Percentiles rank a stretch among this genome's conserved stretches.
Evolutionary conservation across 345 rosid genomes (phyloP).

Genomic region (Luvunga scandens): DNA sequence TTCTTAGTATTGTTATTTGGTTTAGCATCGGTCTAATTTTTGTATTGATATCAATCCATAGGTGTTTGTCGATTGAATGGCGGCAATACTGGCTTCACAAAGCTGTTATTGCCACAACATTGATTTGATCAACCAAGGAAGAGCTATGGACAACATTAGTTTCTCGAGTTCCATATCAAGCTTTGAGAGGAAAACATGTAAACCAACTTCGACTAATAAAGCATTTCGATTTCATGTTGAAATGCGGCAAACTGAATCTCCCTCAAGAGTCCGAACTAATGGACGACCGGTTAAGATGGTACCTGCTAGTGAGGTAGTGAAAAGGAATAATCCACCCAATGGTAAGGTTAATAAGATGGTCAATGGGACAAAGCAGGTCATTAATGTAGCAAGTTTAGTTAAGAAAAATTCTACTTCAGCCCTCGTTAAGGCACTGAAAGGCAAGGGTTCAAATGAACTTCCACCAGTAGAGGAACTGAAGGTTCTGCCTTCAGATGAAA

Average conservation of each 20-base stretch:
- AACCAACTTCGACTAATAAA: slow-evolving; percentile 19
- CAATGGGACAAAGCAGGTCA: slow-evolving; percentile 52
- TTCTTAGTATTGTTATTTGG: neutral
- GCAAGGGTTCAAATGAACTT: slow-evolving; percentile 36
- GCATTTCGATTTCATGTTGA: slow-evolving; percentile 40
- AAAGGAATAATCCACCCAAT: slow-evolving; percentile 36
- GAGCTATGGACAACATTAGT: slow-evolving; percentile 43
- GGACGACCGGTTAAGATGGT: slow-evolving; percentile 75
- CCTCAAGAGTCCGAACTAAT: slow-evolving; percentile 49
- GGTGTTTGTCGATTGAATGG: slow-evolving; percentile 48
- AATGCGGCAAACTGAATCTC: slow-evolving; percentile 57
- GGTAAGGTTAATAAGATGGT: slow-evolving; percentile 44
- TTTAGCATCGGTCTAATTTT: neutral
- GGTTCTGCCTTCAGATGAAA: slow-evolving; percentile 86
- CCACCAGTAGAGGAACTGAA: slow-evolving; percentile 64
- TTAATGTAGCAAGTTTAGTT: slow-evolving; percentile 60
- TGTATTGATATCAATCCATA: neutral
- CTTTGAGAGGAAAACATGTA: slow-evolving; percentile 33
- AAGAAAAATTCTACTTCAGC: slow-evolving; percentile 38
- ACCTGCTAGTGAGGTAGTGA: slow-evolving; percentile 67
- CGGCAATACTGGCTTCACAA: slow-evolving; percentile 74
- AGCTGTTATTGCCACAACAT: slow-evolving; percentile 46
- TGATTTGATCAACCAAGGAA: slow-evolving; percentile 36
- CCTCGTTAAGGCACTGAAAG: slow-evolving; percentile 38
- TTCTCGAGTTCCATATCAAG: slow-evolving; percentile 48